Conservation (phyloP, 495 filamentous ascomycete genomes). For the Aspergillus incahuasiensis region DNA sequence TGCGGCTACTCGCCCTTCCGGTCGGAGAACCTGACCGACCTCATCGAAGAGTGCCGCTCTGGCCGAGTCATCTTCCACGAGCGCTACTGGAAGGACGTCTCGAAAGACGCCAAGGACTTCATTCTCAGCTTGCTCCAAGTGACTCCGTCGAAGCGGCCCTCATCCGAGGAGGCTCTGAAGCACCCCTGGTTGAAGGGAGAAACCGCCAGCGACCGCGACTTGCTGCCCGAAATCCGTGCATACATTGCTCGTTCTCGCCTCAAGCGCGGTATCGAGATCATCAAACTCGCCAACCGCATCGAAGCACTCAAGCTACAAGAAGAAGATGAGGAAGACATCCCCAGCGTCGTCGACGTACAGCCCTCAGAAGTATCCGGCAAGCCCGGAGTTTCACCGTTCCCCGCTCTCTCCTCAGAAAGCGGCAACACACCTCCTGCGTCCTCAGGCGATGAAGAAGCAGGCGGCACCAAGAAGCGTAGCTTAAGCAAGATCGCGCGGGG, state of each 20-base stretch:
- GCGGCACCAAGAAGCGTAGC: slow-evolving; percentile 54
- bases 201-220: slow-evolving; percentile 87
- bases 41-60: slow-evolving; percentile 90
- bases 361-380: slow-evolving; percentile 9
- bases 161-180: slow-evolving; percentile 75
- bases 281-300: slow-evolving; percentile 96
- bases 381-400: slow-evolving; percentile 13
- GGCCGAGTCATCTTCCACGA: slow-evolving; percentile 96
- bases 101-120: slow-evolving; percentile 92
- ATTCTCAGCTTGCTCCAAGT: slow-evolving; percentile 79
- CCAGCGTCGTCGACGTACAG: slow-evolving; percentile 49
- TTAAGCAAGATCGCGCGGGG: slow-evolving; percentile 75
- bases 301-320: slow-evolving; percentile 95
- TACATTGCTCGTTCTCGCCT: slow-evolving; percentile 90
- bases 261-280: slow-evolving; percentile 89
- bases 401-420: slow-evolving; percentile 20
- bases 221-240: slow-evolving; percentile 94
- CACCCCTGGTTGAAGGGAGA: slow-evolving; percentile 90
- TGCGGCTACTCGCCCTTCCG: slow-evolving; percentile 99
- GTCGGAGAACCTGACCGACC: slow-evolving; percentile 83
- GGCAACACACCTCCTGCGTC: slow-evolving; percentile 9
- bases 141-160: slow-evolving; percentile 68
- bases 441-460: slow-evolving; percentile 18
- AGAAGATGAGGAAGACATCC: slow-evolving; percentile 76
- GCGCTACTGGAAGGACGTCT: slow-evolving; percentile 97